A percentile compares a stretch with the other conserved stretches of the same genome.
Evolutionary conservation across 2,329 filamentous ascomycete genomes (phyloP).

Genomic region (Fusarium albidum): DNA sequence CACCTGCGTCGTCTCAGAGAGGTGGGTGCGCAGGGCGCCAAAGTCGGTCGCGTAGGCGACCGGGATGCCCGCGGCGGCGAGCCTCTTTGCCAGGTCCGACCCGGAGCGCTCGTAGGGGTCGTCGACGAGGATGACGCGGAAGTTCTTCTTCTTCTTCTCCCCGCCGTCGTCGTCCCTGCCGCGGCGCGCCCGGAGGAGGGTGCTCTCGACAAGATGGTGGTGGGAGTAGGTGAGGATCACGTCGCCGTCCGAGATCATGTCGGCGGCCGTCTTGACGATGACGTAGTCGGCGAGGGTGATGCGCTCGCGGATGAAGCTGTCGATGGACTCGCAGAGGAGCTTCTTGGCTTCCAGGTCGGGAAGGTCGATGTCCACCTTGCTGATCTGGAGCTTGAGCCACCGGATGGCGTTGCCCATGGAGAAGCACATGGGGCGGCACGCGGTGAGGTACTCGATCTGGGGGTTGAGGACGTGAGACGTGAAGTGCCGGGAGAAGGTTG

Average conservation of each 20-base stretch:
- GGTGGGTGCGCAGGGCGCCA: slow-evolving; percentile 77
- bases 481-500: slow-evolving; percentile 88
- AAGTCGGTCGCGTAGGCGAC: slow-evolving; percentile 83
- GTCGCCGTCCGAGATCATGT: slow-evolving; percentile 80
- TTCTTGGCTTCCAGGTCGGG: slow-evolving; percentile 85
- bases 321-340: slow-evolving; percentile 80
- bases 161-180: too few species aligned
- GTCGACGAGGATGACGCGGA: slow-evolving; percentile 87
- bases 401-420: slow-evolving; percentile 97
- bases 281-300: slow-evolving; percentile 87
- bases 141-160: slow-evolving; percentile 53
- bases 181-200: slow-evolving; percentile 74
- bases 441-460: slow-evolving; percentile 93
- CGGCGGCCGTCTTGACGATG: slow-evolving; percentile 78
- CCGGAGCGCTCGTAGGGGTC: slow-evolving; percentile 64
- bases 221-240: slow-evolving; percentile 88
- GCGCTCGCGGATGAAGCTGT: slow-evolving; percentile 89
- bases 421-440: slow-evolving; percentile 94
- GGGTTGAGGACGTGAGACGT: slow-evolving; percentile 90
- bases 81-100: slow-evolving; percentile 70
- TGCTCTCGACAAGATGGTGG: slow-evolving; percentile 84
- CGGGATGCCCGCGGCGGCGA: slow-evolving; percentile 73
- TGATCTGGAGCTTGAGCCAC: slow-evolving; percentile 91
- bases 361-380: slow-evolving; percentile 86
- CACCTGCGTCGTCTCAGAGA: slow-evolving; percentile 74